Evolutionary conservation across 2,329 filamentous ascomycete species (phyloP), one percentile per base, ranked within the genome.

Genomic region (Bimuria novae-zelandiae): DNA sequence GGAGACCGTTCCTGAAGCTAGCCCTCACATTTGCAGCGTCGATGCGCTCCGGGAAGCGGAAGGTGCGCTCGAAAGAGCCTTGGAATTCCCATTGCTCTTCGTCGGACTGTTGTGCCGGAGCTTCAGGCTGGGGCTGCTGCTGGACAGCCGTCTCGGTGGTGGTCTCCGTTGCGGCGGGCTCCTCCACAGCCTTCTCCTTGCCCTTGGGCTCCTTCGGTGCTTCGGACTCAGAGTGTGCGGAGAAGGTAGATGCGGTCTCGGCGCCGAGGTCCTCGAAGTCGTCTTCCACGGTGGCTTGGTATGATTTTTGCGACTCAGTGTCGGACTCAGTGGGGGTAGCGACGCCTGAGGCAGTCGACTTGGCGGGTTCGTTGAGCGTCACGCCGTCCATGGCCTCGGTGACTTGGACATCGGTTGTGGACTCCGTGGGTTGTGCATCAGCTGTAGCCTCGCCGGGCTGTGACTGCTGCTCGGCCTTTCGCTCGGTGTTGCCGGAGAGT

Each of bases 11-110:
- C 72, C 84, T 82, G 62, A 90, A 82, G 49, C 69, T 79, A 44
- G 88, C 88, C 39, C 73, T 78, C 50, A 90, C 87, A 3, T 65
- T 74, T 14, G 85, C 83, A 63, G 84, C 81, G 65, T 89, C 84
- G 55, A 90, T 80, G 23, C 81, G 82, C 47, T 75, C 74, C 0
- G 87, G 85, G 77, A 90, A 90, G 70, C 77, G 83, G 77, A 90
- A 90, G 54, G 80, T 83, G 58, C 88, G 83, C 43, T 82, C 80
- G 76, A 90, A 90, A 60, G 86, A 81, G 69, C 87, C 87, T 52
- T 87, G 76, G 55, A 79, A 82, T 62, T 86, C 84, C 76, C 42
- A 42, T 30, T 48, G 41, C 7, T 51, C 52, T 3, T 33, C 30
- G 8, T 67, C 52, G 3, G 46, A 21, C 44, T 57, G 53, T 35